Evolutionary conservation across 192 early-diverging fungal species (phyloP).

Genomic region (Coemansia umbellata): DNA sequence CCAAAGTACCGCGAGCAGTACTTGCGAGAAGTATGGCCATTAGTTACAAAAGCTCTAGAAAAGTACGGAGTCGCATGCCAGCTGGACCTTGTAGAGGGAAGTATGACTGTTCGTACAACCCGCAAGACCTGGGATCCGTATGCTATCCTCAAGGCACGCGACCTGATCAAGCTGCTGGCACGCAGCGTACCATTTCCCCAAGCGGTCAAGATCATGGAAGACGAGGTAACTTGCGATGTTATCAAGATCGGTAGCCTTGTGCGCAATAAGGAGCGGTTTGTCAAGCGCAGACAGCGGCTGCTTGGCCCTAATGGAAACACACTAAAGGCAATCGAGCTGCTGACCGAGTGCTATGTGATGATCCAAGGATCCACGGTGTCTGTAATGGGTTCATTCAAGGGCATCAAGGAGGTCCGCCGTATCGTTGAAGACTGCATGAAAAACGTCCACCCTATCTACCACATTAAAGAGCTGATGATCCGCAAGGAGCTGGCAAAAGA

Average conservation of each 20-base stretch:
- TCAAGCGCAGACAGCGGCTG: constrained; percentile 91
- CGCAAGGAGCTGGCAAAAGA: constrained; percentile 97
- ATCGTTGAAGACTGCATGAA: constrained; percentile 98
- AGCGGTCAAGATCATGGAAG: constrained; percentile 89
- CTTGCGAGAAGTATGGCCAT: constrained; percentile 86
- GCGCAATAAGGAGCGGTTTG: constrained; percentile 95
- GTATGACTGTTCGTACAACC: constrained; percentile 97
- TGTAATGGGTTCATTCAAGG: constrained; percentile 86
- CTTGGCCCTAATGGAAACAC: constrained; percentile 96
- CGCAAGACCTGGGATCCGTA: constrained; percentile 95
- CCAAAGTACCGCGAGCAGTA: constrained; percentile 98
- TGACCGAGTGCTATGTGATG: constrained; percentile 94
- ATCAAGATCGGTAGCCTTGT: constrained; percentile 97
- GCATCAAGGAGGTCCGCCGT: constrained; percentile 79
- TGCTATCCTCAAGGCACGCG: constrained; percentile 88
- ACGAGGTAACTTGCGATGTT: constrained; percentile 87
- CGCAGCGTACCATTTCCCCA: constrained; percentile 92
- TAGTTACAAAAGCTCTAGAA: constrained; percentile 76
- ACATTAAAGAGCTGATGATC: constrained; percentile 98
- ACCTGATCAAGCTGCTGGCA: constrained; percentile 90
- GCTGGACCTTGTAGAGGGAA: constrained; percentile 93
- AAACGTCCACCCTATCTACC: constrained; percentile 98
- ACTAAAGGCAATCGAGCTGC: constrained; percentile 91
- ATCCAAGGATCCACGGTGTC: constrained; percentile 99
- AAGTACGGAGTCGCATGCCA: constrained; percentile 83